Percentiles rank a stretch among this genome's conserved stretches.
phyloP scores from a whole-genome alignment of 169 alveolate genomes.

The Toxoplasma gondii region DNA sequence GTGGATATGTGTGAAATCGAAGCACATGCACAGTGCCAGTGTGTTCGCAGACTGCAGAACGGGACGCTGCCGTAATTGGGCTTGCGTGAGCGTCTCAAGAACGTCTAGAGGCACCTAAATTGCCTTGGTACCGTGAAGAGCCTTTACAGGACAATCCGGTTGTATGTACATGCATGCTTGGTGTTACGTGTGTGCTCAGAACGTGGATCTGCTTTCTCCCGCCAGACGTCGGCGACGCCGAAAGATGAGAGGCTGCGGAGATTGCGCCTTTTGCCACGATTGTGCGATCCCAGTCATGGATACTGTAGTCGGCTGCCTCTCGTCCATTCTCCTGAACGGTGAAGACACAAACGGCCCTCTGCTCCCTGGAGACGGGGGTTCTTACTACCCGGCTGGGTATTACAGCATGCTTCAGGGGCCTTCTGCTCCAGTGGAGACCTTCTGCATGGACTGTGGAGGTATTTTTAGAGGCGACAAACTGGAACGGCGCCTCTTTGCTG shows the following conservation, averaged over 20 bases:
- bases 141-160: too few species aligned
- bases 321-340: background rate
- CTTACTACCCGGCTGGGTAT: background rate
- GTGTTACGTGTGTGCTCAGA: background rate
- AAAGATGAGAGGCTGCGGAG: background rate
- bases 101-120: too few species aligned
- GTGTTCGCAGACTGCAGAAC: too few species aligned
- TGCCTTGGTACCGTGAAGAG: too few species aligned
- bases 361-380: background rate
- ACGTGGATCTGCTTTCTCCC: background rate
- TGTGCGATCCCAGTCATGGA: background rate
- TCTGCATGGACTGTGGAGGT: background rate
- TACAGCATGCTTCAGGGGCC: background rate
- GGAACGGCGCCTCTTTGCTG: background rate
- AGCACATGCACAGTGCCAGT: too few species aligned
- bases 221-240: background rate
- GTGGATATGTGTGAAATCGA: too few species aligned
- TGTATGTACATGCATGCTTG: too few species aligned
- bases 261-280: background rate
- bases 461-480: background rate
- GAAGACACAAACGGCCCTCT: background rate
- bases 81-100: too few species aligned
- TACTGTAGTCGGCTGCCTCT: background rate
- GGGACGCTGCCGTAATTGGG: too few species aligned
- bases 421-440: background rate